These are phyloP conservation scores for Sphaerobolus stellatus DNA, from an alignment of 1,284 basidiomycete species.

Conservation along the genomic window DNA sequence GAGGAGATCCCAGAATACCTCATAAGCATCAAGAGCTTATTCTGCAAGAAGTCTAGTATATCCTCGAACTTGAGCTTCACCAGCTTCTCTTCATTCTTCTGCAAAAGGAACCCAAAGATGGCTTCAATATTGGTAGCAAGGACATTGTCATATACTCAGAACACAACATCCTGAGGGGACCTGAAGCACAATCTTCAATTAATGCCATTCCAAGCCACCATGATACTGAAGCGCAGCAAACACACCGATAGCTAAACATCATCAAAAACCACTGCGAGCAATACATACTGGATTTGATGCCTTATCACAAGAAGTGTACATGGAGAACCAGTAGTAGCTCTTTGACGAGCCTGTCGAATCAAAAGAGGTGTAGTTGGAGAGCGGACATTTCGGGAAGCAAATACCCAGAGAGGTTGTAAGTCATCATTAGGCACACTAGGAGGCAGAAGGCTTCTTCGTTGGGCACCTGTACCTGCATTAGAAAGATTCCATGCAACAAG, in stretches of 20 bases:
- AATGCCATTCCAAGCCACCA: slow-evolving; percentile 2
- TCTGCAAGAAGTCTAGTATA: slow-evolving; percentile 79
- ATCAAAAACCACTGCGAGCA: slow-evolving; percentile 98
- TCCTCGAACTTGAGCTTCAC: slow-evolving; percentile 85
- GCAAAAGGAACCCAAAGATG: slow-evolving; percentile 91
- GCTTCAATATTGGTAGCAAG: slow-evolving; percentile 97
- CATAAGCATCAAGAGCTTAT: slow-evolving; percentile 79
- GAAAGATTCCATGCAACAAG: not conserved
- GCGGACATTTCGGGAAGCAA: slow-evolving; percentile 99
- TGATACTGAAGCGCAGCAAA: too few relatives aligned
- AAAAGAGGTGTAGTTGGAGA: slow-evolving; percentile 81
- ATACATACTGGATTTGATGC: slow-evolving; percentile 96
- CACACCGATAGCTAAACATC: slow-evolving; percentile 88
- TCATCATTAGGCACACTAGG: slow-evolving; percentile 97
- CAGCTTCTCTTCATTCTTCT: slow-evolving; percentile 83
- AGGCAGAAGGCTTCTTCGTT: slow-evolving; percentile 98
- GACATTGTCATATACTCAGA: slow-evolving; percentile 92
- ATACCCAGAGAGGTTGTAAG: slow-evolving; percentile 93
- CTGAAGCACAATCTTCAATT: slow-evolving; percentile 41
- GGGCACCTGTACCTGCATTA: slow-evolving; percentile 77
- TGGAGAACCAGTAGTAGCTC: slow-evolving; percentile 90
- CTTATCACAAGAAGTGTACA: slow-evolving; percentile 88
- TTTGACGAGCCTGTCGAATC: slow-evolving; percentile 94
- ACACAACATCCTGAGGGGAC: slow-evolving; percentile 92
- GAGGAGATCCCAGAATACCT: slow-evolving; percentile 38